Evolutionary conservation across 495 filamentous ascomycete species (phyloP), one percentile per base, ranked within the genome.

Genomic region (Penicillium atrosanguineum): DNA sequence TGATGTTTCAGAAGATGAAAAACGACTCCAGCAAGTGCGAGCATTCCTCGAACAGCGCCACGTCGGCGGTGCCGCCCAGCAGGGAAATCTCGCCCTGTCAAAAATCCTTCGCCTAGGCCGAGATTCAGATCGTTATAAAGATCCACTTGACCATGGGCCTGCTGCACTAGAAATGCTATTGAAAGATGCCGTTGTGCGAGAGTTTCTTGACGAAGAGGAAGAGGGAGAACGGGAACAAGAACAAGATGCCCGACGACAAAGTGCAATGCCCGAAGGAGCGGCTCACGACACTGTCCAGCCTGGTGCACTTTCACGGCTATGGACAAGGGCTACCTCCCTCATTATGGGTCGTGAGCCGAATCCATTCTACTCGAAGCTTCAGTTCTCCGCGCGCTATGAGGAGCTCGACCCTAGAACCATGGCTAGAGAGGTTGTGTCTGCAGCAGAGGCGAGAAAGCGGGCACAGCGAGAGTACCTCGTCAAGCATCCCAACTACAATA

Each of bases 1-100:
- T 65, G 94, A 99, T 71, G 91, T 99, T n/a, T 92, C 91, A 7
- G 94, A 99, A 69, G 95, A 99, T 63, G 90, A 97, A 71, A 99
- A 99, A 69, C 91, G 94, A 23, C 75, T 96, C 51, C 88, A 97
- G 62, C 94, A 99, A 72, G 90, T 99, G 46, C 89, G 89, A 61
- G 86, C 92, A 6, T 97, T 99, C 61, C 70, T 99, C 40, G 89
- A 95, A 61, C 88, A 90, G 53, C 93, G 91, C 61, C 91, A 97
- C 59, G 78, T 97, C 18, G 87, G 87, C 26, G 79, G 79, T 29
- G 72, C 76, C 18, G 77, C 78, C 9, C 75, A 41, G 12, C 20
- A 82, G 55, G 78, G 85, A 44, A 96, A 91, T 61, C 79, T 97
- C 23, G 89, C 91, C 0, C 78, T 98, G 38, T 91, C 91, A 0